Base-by-base conservation (phyloP, 1,139 yeast genomes). In the Taiozyma onychis region DNA sequence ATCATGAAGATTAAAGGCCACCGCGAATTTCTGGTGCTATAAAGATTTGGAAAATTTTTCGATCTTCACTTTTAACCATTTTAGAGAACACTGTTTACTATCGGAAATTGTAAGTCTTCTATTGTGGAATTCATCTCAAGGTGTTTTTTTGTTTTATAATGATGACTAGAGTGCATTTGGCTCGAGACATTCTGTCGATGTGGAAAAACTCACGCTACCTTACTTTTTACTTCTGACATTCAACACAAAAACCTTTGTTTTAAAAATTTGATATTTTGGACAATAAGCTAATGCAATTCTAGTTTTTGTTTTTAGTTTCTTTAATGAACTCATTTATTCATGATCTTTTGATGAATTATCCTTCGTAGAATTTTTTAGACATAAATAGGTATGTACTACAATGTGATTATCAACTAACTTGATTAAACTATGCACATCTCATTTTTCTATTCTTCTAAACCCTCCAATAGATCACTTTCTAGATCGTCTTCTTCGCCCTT, bases 131-230 rank as follows among this genome's bases (percentile, higher is more conserved):
- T 32, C 26, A 32, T 6, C 9, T n/a, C 16, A 32, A n/a, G 18
- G 16, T 32, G 16, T 32, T 32, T 32, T 32, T 32, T 37, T 18
- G 41, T 9, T 37, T 37, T 37, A 45, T 28, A 49, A 55, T 59
- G 63, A 59, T 86, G 63, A 59, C 63, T 52, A 55, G 63, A 59
- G 93, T 85, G 95, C 95, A 86, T 86, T 86, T 86, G 95, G 93
- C 95, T 86, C 95, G 93, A 86, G 93, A 84, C 88, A 55, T 68
- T 75, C 68, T 76, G 88, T 85, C 88, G 87, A 77, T 86, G 95
- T 86, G 95, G 95, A 86, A 85, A 85, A 84, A 85, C 71, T 80
- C 91, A 76, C 82, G 95, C 63, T 59, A 59, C 63, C 63, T 59
- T 59, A 59, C 54, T 57, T 47, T 51, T 48, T 44, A 58, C 52